These are phyloP conservation scores for Ceriops zippeliana DNA, from an alignment of 345 rosid species.

Conservation along the genomic window DNA sequence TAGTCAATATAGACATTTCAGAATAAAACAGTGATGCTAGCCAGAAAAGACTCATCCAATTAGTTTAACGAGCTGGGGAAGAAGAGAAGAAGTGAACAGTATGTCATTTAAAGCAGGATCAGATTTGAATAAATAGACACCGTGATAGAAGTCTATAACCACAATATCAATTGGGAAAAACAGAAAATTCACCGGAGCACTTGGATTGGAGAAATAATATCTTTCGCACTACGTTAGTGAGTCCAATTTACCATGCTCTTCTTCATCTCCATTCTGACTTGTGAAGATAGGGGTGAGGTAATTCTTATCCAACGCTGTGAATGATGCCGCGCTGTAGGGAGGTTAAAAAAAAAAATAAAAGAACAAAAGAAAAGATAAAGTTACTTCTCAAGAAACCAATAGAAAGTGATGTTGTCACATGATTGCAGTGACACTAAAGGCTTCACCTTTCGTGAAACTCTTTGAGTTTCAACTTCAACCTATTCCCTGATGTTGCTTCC, in stretches of 20 bases:
- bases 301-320: constrained; percentile 71
- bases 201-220: background rate
- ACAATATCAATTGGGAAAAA: no score
- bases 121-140: no score
- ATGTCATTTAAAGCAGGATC: no score
- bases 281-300: constrained; percentile 86
- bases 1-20: no score
- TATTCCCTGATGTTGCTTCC: constrained; percentile 64
- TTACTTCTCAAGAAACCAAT: background rate
- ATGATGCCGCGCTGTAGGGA: constrained; percentile 63
- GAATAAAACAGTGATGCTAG: no score
- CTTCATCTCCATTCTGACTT: constrained; percentile 69
- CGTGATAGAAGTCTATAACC: no score
- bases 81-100: no score
- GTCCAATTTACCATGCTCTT: constrained; percentile 44
- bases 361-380: background rate
- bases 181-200: no score
- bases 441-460: constrained; percentile 75
- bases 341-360: background rate
- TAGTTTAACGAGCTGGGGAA: no score
- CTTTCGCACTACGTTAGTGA: background rate
- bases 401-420: background rate
- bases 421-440: constrained; percentile 3
- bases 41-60: no score
- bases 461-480: constrained; percentile 72